These are phyloP conservation scores for Phytophthora crassamura DNA, from an alignment of 352 stramenopile genomes.

Conservation along the genomic window DNA sequence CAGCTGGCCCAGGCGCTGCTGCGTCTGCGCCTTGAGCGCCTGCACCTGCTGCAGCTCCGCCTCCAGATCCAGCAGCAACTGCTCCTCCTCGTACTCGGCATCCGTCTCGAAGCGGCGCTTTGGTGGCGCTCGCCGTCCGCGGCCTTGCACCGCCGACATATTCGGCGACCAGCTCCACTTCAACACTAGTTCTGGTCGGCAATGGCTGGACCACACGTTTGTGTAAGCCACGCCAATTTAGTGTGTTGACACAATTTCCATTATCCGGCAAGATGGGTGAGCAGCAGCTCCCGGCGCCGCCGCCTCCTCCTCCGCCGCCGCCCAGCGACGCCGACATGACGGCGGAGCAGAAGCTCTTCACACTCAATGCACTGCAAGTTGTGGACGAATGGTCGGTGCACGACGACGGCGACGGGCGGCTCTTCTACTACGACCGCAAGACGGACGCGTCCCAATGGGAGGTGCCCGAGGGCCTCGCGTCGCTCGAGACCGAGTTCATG, in stretches of 20 bases:
- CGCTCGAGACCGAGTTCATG: slow-evolving; percentile 76
- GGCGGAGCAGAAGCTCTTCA: slow-evolving; percentile 45
- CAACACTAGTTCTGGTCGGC: slow-evolving; percentile 19
- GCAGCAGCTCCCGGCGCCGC: slow-evolving; percentile 5
- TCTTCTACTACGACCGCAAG: slow-evolving; percentile 82
- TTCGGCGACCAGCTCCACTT: neutral
- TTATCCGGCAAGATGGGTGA: slow-evolving; percentile 10
- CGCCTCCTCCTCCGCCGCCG: neutral
- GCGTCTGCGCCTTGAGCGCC: slow-evolving; percentile 45
- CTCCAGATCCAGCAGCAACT: slow-evolving; percentile 51
- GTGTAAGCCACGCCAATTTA: slow-evolving; percentile 5
- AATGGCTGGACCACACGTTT: slow-evolving; percentile 12
- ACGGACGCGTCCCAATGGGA: slow-evolving; percentile 64
- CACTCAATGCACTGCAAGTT: slow-evolving; percentile 63
- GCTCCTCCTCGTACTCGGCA: slow-evolving; percentile 48
- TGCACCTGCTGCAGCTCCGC: slow-evolving; percentile 58
- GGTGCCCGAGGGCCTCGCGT: slow-evolving; percentile 51
- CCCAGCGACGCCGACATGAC: slow-evolving; percentile 27
- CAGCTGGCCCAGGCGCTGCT: slow-evolving; percentile 47
- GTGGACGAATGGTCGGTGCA: slow-evolving; percentile 75
- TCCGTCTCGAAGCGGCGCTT: slow-evolving; percentile 32
- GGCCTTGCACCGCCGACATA: slow-evolving; percentile 13
- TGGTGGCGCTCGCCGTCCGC: slow-evolving; percentile 6
- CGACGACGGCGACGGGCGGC: slow-evolving; percentile 68
- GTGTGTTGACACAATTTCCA: slow-evolving; percentile 5